Conservation (phyloP, 2,329 filamentous ascomycete genomes). For the Claviceps sp. region DNA sequence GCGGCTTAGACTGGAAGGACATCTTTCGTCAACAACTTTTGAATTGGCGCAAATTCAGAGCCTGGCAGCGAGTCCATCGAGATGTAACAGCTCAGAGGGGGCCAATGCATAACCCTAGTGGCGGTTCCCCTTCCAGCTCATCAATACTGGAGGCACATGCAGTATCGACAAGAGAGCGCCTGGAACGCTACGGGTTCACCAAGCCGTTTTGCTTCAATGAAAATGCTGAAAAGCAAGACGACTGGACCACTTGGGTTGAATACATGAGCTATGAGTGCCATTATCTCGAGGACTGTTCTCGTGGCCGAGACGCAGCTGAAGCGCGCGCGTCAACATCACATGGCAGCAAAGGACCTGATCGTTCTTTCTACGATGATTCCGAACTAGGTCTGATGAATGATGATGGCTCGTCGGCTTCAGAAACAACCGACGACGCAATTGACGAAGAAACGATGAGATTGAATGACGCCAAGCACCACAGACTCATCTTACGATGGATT, state of each 20-base stretch:
- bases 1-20: conserved; percentile 2
- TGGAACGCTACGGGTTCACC: conserved; percentile 2
- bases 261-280: conserved; percentile 5
- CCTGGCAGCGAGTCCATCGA: conserved; percentile 3
- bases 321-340: neutral
- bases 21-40: conserved; percentile 3
- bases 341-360: too few species aligned
- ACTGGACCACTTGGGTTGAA: conserved; percentile 5
- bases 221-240: conserved; percentile 1
- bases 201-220: conserved; percentile 1
- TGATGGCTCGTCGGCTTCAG: neutral
- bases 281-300: conserved; percentile 1
- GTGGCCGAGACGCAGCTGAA: neutral
- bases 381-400: neutral
- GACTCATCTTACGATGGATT: conserved; percentile 3
- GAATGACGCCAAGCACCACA: neutral
- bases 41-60: conserved; percentile 3
- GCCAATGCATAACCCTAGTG: neutral
- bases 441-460: neutral
- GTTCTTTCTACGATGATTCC: neutral
- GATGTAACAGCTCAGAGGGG: neutral
- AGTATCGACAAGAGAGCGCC: neutral
- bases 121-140: neutral
- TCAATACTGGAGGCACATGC: neutral
- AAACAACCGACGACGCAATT: neutral